Percentiles rank a stretch among this genome's conserved stretches.
Evolutionary conservation across 176 grass and related monocot genomes (phyloP).

Genomic region (Avena atlantica): DNA sequence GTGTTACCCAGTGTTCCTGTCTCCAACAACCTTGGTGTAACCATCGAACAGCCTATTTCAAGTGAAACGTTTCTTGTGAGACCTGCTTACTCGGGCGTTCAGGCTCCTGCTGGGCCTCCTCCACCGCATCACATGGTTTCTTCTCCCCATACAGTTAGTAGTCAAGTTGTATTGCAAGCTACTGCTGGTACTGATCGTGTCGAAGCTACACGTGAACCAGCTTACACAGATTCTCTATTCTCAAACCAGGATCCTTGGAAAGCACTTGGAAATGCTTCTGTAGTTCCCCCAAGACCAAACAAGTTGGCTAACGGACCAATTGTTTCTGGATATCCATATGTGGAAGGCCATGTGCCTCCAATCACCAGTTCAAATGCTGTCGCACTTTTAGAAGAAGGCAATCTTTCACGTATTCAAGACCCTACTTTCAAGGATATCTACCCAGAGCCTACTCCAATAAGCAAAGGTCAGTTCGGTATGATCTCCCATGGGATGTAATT

Average conservation of each 20-base stretch:
- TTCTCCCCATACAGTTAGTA: conserved; percentile 35
- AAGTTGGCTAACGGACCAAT: conserved; percentile 54
- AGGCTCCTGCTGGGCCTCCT: conserved; percentile 40
- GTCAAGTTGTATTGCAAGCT: conserved; percentile 43
- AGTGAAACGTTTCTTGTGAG: conserved; percentile 45
- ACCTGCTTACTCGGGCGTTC: conserved; percentile 47
- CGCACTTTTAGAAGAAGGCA: conserved; percentile 63
- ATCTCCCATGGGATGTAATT: conserved; percentile 37
- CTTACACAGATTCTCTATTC: conserved; percentile 70
- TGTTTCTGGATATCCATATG: conserved; percentile 47
- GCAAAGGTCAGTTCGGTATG: conserved; percentile 67
- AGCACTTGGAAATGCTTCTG: conserved; percentile 58
- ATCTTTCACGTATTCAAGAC: conserved; percentile 47
- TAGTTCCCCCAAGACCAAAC: conserved; percentile 57
- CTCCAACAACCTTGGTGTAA: conserved; percentile 45
- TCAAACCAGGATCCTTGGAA: conserved; percentile 85
- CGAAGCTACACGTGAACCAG: conserved; percentile 50
- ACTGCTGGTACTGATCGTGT: conserved; percentile 40
- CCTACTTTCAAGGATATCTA: conserved; percentile 56
- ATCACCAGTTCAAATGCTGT: conserved; percentile 59
- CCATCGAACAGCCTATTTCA: conserved; percentile 35
- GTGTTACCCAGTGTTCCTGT: conserved; percentile 49
- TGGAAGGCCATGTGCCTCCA: conserved; percentile 46
- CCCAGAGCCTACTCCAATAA: conserved; percentile 58
- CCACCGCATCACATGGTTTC: conserved; percentile 47